phyloP scores from a whole-genome alignment of 257 asterid genomes.

The Echium plantagineum region DNA sequence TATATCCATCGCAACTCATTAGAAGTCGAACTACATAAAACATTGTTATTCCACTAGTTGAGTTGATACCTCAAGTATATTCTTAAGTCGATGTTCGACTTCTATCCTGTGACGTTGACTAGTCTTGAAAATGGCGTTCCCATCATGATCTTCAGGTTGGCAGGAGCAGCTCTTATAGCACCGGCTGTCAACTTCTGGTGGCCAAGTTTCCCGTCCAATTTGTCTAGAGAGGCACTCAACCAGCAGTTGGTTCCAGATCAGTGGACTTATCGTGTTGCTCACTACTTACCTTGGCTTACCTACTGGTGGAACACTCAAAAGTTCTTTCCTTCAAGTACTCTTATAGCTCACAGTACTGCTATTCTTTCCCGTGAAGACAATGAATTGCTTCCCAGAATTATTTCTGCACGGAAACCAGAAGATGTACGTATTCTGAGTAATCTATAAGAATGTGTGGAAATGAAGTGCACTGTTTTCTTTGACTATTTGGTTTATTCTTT shows the following conservation, averaged over 20 bases:
- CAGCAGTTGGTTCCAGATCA: conserved; percentile 45
- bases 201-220: conserved; percentile 64
- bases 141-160: conserved; percentile 42
- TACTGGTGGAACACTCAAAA: conserved; percentile 93
- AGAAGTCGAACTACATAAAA: background rate
- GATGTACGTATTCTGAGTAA: background rate
- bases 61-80: too few relatives aligned
- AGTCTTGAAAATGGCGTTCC: background rate
- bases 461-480: too few relatives aligned
- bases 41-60: too few relatives aligned
- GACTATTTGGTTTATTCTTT: background rate
- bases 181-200: conserved; percentile 85
- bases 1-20: conserved; percentile 7
- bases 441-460: background rate
- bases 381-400: conserved; percentile 32
- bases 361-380: conserved; percentile 41
- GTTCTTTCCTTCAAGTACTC: conserved; percentile 42
- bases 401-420: conserved; percentile 12
- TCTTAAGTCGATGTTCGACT: conserved; percentile 1
- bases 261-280: conserved; percentile 76
- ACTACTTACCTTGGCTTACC: conserved; percentile 69
- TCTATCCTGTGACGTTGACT: conserved; percentile 1
- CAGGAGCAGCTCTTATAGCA: conserved; percentile 70
- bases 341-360: conserved; percentile 21
- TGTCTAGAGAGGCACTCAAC: conserved; percentile 40